These are phyloP conservation scores for Trichoderma guizhouense DNA, from an alignment of 2,329 filamentous ascomycete genomes.

Conservation along the genomic window DNA sequence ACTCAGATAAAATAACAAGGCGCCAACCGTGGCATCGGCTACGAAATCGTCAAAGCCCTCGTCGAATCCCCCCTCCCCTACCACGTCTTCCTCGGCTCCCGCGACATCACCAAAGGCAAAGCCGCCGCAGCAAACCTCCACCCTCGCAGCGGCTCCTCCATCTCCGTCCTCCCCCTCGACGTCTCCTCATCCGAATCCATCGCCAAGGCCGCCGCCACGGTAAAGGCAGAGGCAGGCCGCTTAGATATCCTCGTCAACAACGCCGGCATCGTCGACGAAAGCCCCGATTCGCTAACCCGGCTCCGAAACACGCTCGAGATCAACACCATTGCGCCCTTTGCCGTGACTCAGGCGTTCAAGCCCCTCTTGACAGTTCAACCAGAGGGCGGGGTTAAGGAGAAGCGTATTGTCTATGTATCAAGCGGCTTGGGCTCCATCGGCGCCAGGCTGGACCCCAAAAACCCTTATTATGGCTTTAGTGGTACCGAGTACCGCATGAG, in stretches of 20 bases:
- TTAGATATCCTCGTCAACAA: conserved; percentile 33
- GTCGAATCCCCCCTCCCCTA: conserved; percentile 33
- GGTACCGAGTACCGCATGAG: conserved; percentile 31
- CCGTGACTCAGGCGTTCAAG: conserved; percentile 31
- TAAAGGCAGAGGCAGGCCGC: conserved; percentile 34
- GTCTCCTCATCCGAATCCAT: conserved; percentile 26
- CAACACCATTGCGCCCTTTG: conserved; percentile 31
- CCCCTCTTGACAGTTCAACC: conserved; percentile 31
- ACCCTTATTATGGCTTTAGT: not conserved
- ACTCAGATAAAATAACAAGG: conserved; percentile 24
- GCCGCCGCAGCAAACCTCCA: conserved; percentile 49
- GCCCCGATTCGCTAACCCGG: conserved; percentile 26
- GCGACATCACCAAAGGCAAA: conserved; percentile 35
- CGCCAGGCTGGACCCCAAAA: conserved; percentile 19
- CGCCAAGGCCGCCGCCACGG: conserved; percentile 11
- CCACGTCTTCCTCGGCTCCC: conserved; percentile 38
- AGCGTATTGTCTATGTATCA: conserved; percentile 34
- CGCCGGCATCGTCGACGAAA: conserved; percentile 43
- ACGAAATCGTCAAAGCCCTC: conserved; percentile 37
- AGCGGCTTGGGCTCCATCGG: conserved; percentile 33
- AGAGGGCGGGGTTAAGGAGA: not conserved
- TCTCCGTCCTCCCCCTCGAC: conserved; percentile 33
- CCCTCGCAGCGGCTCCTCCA: conserved; percentile 54
- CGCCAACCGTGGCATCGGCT: conserved; percentile 47
- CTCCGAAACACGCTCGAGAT: conserved; percentile 42